Conservation (phyloP, 148 eudicot species). For the Nyssa sinensis region DNA sequence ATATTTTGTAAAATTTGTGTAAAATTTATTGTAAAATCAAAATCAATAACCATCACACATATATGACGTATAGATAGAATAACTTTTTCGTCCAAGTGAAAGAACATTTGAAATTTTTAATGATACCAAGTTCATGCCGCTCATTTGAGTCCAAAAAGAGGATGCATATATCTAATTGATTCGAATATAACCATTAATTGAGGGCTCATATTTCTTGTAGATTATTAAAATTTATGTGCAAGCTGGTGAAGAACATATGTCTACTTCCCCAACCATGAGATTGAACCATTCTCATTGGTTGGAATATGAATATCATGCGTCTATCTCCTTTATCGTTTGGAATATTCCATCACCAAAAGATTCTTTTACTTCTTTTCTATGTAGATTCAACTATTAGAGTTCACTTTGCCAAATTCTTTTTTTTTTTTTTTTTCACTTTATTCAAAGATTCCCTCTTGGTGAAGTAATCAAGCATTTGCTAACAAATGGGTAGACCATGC, state of each 20-base stretch:
- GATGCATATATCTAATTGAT: conserved; percentile 18
- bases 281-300: conserved; percentile 10
- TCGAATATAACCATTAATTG: conserved; percentile 8
- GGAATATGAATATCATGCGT: conserved; percentile 5
- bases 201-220: neutral
- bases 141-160: conserved; percentile 13
- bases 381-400: conserved; percentile 5
- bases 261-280: neutral
- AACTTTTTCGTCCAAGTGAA: no score
- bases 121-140: no score
- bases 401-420: neutral
- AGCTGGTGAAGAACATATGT: neutral
- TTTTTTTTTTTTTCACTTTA: conserved; percentile 9
- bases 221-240: neutral
- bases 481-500: conserved; percentile 11
- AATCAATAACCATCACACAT: no score
- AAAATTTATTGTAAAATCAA: no score
- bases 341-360: conserved; percentile 28
- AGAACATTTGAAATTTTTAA: no score
- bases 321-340: conserved; percentile 28
- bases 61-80: no score
- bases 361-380: conserved; percentile 8
- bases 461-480: conserved; percentile 11
- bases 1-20: no score
- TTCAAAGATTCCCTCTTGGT: conserved; percentile 17